phyloP scores from a whole-genome alignment of 179 eudicot species.

The Vitellaria paradoxa region DNA sequence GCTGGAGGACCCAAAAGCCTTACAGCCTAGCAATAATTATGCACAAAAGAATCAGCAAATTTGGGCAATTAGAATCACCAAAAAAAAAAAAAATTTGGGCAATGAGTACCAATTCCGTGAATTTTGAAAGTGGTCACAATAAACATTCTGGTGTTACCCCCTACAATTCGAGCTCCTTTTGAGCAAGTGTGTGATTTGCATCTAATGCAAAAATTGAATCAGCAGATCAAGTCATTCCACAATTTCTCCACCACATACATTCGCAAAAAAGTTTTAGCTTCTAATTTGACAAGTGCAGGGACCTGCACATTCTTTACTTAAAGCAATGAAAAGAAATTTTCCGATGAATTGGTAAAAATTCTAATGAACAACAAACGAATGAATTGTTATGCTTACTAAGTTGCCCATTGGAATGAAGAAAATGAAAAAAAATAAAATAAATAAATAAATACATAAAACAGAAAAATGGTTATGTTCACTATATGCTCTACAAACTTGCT shows the following conservation, averaged over 20 bases:
- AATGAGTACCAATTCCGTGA: too few species aligned
- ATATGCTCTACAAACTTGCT: not conserved
- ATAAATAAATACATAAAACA: too few species aligned
- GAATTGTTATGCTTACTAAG: not conserved
- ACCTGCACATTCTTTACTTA: not conserved
- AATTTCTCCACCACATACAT: too few species aligned
- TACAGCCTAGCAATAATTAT: conserved; percentile 47
- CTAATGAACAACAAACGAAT: not conserved
- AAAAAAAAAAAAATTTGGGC: too few species aligned
- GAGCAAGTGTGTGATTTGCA: not conserved
- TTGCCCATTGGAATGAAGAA: not conserved
- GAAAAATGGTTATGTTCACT: too few species aligned
- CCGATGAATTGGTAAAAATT: not conserved
- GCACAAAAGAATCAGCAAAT: not conserved
- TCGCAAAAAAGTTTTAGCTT: too few species aligned
- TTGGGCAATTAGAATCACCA: not conserved
- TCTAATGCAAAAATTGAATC: not conserved
- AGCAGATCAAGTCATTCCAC: too few species aligned
- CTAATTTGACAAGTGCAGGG: not conserved
- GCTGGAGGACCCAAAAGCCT: conserved; percentile 89
- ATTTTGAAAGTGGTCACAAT: too few species aligned
- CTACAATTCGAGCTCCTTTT: too few species aligned
- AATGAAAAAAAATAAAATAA: not conserved
- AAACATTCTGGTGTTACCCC: too few species aligned
- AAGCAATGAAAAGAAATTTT: not conserved